A percentile compares a stretch with the other conserved stretches of the same genome.
These are phyloP conservation scores for Rhizopus sp. DNA, from an alignment of 371 early-diverging fungal genomes.

Conservation along the genomic window DNA sequence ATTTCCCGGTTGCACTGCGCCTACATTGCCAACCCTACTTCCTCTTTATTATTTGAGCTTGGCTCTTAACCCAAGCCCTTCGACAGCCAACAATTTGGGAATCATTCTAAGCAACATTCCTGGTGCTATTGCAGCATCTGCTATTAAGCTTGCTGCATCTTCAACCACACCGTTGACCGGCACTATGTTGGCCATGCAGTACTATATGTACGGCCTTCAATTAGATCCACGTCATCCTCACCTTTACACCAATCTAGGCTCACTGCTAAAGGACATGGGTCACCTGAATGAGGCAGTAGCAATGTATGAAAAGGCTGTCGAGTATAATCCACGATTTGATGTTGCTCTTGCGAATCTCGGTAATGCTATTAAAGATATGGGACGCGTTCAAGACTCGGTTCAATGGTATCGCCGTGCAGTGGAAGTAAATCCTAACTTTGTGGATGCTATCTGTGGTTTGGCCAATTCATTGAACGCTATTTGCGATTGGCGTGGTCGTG, in stretches of 20 bases:
- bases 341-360: slow-evolving; percentile 92
- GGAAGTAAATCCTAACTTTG: slow-evolving; percentile 86
- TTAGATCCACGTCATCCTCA: slow-evolving; percentile 88
- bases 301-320: slow-evolving; percentile 90
- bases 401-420: slow-evolving; percentile 86
- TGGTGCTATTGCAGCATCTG: slow-evolving; percentile 55
- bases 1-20: slow-evolving; percentile 35
- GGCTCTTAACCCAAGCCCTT: slow-evolving; percentile 80
- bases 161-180: slow-evolving; percentile 48
- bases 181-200: slow-evolving; percentile 74
- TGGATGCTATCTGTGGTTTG: slow-evolving; percentile 89
- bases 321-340: slow-evolving; percentile 84
- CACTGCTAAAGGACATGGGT: slow-evolving; percentile 86
- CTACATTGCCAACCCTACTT: slow-evolving; percentile 67
- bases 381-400: slow-evolving; percentile 86
- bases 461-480: slow-evolving; percentile 86
- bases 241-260: slow-evolving; percentile 88
- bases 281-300: slow-evolving; percentile 79
- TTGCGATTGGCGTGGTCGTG: slow-evolving; percentile 90
- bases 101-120: slow-evolving; percentile 78
- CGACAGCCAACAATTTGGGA: slow-evolving; percentile 91
- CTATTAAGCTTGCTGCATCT: slow-evolving; percentile 40
- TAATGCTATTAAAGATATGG: slow-evolving; percentile 88
- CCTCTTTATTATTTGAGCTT: slow-evolving; percentile 85
- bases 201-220: slow-evolving; percentile 85